Evolutionary conservation across 75 land plant species (phyloP).

Genomic region (Selaginella moellendorffii): DNA sequence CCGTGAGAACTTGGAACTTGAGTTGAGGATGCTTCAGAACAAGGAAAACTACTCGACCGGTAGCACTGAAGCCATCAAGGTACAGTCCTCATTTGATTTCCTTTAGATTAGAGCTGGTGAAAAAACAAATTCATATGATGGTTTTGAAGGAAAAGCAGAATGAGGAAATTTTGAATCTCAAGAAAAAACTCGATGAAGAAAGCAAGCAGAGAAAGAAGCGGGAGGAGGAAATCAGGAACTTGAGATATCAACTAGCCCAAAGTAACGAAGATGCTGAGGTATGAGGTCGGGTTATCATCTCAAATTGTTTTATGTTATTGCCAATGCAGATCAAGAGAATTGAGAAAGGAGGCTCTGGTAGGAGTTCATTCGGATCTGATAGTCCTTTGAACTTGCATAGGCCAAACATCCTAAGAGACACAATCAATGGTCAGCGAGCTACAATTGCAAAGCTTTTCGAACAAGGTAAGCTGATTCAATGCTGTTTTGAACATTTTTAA

Average conservation of each 20-base stretch:
- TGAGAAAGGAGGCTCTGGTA: slow-evolving; percentile 50
- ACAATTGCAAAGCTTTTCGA: slow-evolving; percentile 49
- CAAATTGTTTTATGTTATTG: slow-evolving; percentile 5
- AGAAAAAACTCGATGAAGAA: slow-evolving; percentile 68
- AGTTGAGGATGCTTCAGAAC: neutral
- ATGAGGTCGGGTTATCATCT: neutral
- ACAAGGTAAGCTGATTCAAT: no score
- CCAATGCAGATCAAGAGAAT: slow-evolving; percentile 43
- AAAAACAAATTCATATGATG: no score
- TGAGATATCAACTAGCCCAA: slow-evolving; percentile 59
- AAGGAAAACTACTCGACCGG: no score
- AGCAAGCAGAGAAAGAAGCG: slow-evolving; percentile 40
- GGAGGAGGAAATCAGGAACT: slow-evolving; percentile 51
- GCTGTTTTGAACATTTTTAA: no score
- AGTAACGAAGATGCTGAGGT: slow-evolving; percentile 73
- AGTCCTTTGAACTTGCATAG: slow-evolving; percentile 18
- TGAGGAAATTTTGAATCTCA: slow-evolving; percentile 48
- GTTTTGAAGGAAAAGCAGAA: no score
- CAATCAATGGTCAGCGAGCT: slow-evolving; percentile 33
- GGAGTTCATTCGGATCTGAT: slow-evolving; percentile 20
- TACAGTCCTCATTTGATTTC: neutral
- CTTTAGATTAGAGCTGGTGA: neutral
- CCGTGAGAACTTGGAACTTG: slow-evolving; percentile 23
- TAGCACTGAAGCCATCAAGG: no score
- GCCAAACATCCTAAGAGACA: slow-evolving; percentile 31